Evolutionary conservation across 495 filamentous ascomycete genomes (phyloP), one percentile per base, ranked within the genome.

Genomic region (Cercophora samala): DNA sequence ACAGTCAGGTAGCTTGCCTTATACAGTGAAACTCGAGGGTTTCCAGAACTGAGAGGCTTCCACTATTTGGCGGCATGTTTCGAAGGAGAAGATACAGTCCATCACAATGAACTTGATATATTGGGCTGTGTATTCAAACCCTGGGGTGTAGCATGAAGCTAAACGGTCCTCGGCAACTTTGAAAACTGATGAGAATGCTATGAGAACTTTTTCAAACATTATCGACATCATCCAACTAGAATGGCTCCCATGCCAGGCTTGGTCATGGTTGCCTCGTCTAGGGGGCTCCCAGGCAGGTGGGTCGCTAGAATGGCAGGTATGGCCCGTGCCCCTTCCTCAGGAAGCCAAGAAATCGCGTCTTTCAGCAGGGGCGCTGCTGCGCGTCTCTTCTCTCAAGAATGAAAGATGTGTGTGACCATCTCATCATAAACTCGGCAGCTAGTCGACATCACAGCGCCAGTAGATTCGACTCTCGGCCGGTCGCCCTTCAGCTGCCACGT

Each of bases 301-400:
- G 37, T 46, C 37, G 37, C 37, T 46, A 46, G 15, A 17, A 46
- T 46, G 37, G 37, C 37, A 46, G 18, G 32, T 62, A 62, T 62
- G 60, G 60, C 46, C 60, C n/a, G 60, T 62, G 60, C 60, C 18
- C 26, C 32, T 18, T 19, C 29, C 18, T 32, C n/a, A 29, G 4
- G 29, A 8, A 62, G 60, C 60, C 60, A 62, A 62, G 60, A 62
- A 62, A 62, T 62, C 60, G 60, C 60, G 60, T 62, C 60, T 62
- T 19, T 26, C 58, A 60, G 58, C 60, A 29, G 24, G 23, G 46
- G 29, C 13, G 26, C 58, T 24, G 54, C 54, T 58, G 19, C 60
- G 60, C 60, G 60, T 62, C 60, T 46, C 26, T 19, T 62, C 29
- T 19, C 32, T 46, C 19, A 29, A 29, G 29, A 29, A n/a, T 29